Conservation (phyloP, 495 filamentous ascomycete genomes). For the Achaetomiella virescens region DNA sequence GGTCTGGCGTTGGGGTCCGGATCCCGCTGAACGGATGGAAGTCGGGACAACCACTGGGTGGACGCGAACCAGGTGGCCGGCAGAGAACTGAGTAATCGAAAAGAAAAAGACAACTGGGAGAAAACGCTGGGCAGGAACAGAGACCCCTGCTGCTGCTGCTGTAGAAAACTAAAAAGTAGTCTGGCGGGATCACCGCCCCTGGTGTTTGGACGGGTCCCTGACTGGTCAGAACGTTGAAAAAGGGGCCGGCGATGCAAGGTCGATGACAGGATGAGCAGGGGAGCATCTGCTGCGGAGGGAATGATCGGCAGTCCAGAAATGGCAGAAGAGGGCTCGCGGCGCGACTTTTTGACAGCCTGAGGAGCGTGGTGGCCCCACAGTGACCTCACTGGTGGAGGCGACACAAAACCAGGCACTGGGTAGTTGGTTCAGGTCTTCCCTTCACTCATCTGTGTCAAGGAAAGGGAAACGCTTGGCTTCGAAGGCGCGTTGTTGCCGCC, state of each 20-base stretch:
- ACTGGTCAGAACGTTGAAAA: not conserved
- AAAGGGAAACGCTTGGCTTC: too few relatives aligned
- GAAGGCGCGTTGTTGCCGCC: too few relatives aligned
- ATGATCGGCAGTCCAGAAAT: conserved; percentile 20
- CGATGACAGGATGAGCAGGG: conserved; percentile 20
- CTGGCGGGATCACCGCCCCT: not conserved
- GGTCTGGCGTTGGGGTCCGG: too few relatives aligned
- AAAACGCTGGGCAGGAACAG: too few relatives aligned
- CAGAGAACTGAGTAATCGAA: too few relatives aligned
- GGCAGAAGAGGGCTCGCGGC: conserved; percentile 7
- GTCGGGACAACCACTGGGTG: too few relatives aligned
- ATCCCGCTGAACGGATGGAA: too few relatives aligned
- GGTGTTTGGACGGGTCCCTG: not conserved
- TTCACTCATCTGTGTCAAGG: not conserved
- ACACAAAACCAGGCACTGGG: not conserved
- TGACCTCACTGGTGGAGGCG: conserved; percentile 9
- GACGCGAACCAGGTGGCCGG: too few relatives aligned
- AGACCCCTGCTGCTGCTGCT: too few relatives aligned
- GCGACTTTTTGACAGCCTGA: conserved; percentile 2
- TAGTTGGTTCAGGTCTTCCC: too few relatives aligned
- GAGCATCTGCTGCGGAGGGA: conserved; percentile 5
- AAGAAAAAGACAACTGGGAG: not conserved
- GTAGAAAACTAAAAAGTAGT: too few relatives aligned
- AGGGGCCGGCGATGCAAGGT: conserved; percentile 1
- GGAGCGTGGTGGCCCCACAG: not conserved